A percentile compares a stretch with the other conserved stretches of the same genome.
Evolutionary conservation across 768 basidiomycete genomes (phyloP).

Genomic region (Agrocybe pediades): DNA sequence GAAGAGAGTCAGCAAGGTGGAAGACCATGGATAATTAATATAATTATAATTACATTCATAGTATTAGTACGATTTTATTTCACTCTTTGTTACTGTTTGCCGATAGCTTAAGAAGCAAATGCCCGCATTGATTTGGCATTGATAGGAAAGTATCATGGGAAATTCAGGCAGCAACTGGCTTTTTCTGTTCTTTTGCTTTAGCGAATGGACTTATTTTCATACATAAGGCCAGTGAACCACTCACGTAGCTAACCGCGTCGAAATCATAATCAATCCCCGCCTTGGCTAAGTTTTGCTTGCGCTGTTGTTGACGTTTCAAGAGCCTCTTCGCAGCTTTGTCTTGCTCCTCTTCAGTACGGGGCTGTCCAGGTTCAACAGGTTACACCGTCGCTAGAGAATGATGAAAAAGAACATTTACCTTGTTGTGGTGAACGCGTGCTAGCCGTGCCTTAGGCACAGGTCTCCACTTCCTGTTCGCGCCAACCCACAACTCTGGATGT

Average conservation of each 20-base stretch:
- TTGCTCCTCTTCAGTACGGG: constrained; percentile 73
- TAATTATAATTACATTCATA: too few relatives aligned
- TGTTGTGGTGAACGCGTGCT: constrained; percentile 76
- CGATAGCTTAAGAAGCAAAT: too few relatives aligned
- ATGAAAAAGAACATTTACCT: constrained; percentile 48
- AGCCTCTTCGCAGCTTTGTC: constrained; percentile 65
- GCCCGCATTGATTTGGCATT: too few relatives aligned
- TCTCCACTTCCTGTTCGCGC: constrained; percentile 93
- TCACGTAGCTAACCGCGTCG: constrained; percentile 78
- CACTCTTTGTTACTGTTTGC: too few relatives aligned
- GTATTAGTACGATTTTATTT: too few relatives aligned
- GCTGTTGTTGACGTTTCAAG: constrained; percentile 72
- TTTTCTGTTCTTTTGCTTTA: constrained; percentile 12
- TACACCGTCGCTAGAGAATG: not conserved
- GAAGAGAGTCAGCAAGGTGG: too few relatives aligned
- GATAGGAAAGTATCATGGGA: not conserved
- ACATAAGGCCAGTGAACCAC: constrained; percentile 31
- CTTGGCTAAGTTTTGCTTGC: constrained; percentile 77
- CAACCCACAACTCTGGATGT: constrained; percentile 94
- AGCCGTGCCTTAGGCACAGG: constrained; percentile 73
- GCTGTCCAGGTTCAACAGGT: constrained; percentile 36
- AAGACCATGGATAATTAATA: too few relatives aligned
- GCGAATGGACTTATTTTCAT: not conserved
- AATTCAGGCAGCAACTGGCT: constrained; percentile 7
- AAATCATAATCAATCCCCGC: constrained; percentile 89